Conservation (phyloP, 2,329 filamentous ascomycete species). For the Botryotinia convoluta region DNA sequence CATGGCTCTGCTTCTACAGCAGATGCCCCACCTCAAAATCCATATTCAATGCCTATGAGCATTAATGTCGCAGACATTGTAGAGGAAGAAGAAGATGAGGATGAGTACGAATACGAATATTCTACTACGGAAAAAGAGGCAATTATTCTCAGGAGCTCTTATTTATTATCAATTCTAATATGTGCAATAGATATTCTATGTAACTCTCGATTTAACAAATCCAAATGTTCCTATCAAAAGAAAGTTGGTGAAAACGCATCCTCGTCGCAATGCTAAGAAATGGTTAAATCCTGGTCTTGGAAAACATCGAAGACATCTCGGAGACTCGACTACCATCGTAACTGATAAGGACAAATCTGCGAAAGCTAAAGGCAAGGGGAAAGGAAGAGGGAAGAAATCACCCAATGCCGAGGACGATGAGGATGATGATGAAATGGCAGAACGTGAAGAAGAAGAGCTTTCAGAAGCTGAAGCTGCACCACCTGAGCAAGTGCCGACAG, state of each 20-base stretch:
- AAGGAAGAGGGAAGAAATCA: slow-evolving; percentile 18
- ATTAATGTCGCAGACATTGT: slow-evolving; percentile 11
- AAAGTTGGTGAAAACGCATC: slow-evolving; percentile 20
- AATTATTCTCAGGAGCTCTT: slow-evolving; percentile 7
- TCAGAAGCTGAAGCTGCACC: slow-evolving; percentile 34
- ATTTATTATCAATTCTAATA: slow-evolving; percentile 15
- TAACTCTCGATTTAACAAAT: slow-evolving; percentile 60
- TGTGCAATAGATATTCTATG: slow-evolving; percentile 55
- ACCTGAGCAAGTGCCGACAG: slow-evolving; percentile 27
- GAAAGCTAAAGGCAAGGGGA: neutral
- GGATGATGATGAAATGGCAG: slow-evolving; percentile 23
- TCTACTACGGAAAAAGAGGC: slow-evolving; percentile 63
- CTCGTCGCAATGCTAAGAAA: slow-evolving; percentile 29
- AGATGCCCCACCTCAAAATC: slow-evolving; percentile 27
- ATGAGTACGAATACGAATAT: slow-evolving; percentile 63
- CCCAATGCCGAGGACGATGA: slow-evolving; percentile 12
- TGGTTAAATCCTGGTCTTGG: slow-evolving; percentile 20
- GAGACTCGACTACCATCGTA: slow-evolving; percentile 13
- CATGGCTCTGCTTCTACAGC: slow-evolving; percentile 18
- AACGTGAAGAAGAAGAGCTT: slow-evolving; percentile 26
- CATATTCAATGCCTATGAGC: slow-evolving; percentile 17
- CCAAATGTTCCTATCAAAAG: slow-evolving; percentile 31
- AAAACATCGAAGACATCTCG: slow-evolving; percentile 16
- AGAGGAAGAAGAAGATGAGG: slow-evolving; percentile 51
- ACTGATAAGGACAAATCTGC: slow-evolving; percentile 9